Evolutionary conservation across 1,284 basidiomycete species (phyloP).

Genomic region (Malassezia caprae): DNA sequence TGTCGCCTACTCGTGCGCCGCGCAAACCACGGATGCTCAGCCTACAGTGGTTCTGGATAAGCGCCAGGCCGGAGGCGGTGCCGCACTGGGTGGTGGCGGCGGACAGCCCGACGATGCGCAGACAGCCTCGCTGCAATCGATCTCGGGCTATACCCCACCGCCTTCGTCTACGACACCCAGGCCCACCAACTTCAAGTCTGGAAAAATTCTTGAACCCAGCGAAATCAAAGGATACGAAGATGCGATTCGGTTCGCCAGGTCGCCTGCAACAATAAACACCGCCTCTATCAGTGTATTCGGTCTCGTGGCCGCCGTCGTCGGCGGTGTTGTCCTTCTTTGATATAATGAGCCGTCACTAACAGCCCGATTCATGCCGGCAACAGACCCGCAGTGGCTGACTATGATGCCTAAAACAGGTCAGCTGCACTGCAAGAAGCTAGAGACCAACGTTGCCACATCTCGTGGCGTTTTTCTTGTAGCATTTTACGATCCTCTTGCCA

Average conservation of each 20-base stretch:
- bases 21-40: background rate
- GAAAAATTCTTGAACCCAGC: slow-evolving; percentile 24
- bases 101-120: slow-evolving; percentile 17
- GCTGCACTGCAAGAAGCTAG: background rate
- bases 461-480: slow-evolving; percentile 1
- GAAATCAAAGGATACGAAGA: slow-evolving; percentile 29
- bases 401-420: slow-evolving; percentile 1
- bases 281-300: background rate
- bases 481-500: slow-evolving; percentile 5
- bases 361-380: background rate
- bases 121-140: slow-evolving; percentile 25
- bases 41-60: slow-evolving; percentile 14
- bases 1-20: background rate
- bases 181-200: slow-evolving; percentile 20
- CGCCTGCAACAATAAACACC: background rate
- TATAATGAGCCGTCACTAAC: background rate
- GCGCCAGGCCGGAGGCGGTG: slow-evolving; percentile 20
- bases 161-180: slow-evolving; percentile 10
- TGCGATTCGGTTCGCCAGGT: slow-evolving; percentile 2
- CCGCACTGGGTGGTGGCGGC: slow-evolving; percentile 30
- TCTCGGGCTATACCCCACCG: slow-evolving; percentile 33
- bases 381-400: background rate
- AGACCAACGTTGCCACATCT: slow-evolving; percentile 5
- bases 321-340: background rate
- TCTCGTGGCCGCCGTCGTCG: background rate